These are phyloP conservation scores for Paracamarosporium sp. DNA, from an alignment of 2,329 filamentous ascomycete species.

Conservation along the genomic window DNA sequence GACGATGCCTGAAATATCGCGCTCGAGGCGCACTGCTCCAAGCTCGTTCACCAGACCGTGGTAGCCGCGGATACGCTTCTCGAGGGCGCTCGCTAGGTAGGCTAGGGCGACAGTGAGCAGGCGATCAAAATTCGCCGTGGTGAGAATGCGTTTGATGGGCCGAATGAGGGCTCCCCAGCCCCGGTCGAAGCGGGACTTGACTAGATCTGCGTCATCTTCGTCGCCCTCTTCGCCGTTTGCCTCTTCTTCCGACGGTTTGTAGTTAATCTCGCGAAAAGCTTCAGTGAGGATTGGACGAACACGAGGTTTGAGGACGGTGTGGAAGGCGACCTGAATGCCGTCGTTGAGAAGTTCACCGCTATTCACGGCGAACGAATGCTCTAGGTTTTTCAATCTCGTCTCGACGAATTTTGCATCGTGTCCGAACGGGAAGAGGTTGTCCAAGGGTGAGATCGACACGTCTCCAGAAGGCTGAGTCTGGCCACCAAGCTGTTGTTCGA, in stretches of 20 bases:
- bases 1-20: slow-evolving; percentile 81
- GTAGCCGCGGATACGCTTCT: slow-evolving; percentile 86
- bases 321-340: slow-evolving; percentile 84
- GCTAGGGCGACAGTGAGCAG: slow-evolving; percentile 76
- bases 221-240: slow-evolving; percentile 52
- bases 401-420: slow-evolving; percentile 75
- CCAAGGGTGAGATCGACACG: slow-evolving; percentile 47
- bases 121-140: slow-evolving; percentile 75
- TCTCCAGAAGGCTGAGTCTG: slow-evolving; percentile 42
- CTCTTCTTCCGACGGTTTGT: slow-evolving; percentile 69
- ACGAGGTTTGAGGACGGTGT: slow-evolving; percentile 83
- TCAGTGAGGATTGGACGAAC: slow-evolving; percentile 85
- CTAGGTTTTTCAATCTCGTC: slow-evolving; percentile 71
- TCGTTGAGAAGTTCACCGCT: slow-evolving; percentile 82
- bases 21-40: slow-evolving; percentile 81
- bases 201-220: slow-evolving; percentile 65
- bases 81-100: slow-evolving; percentile 78
- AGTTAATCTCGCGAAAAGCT: slow-evolving; percentile 90
- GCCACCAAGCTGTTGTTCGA: slow-evolving; percentile 67
- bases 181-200: slow-evolving; percentile 79
- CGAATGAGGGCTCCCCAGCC: slow-evolving; percentile 87
- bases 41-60: slow-evolving; percentile 80
- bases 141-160: slow-evolving; percentile 85
- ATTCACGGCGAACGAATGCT: slow-evolving; percentile 76
- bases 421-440: slow-evolving; percentile 78